Base-by-base conservation (phyloP, 331 rosid genomes). In the Telfairia occidentalis region DNA sequence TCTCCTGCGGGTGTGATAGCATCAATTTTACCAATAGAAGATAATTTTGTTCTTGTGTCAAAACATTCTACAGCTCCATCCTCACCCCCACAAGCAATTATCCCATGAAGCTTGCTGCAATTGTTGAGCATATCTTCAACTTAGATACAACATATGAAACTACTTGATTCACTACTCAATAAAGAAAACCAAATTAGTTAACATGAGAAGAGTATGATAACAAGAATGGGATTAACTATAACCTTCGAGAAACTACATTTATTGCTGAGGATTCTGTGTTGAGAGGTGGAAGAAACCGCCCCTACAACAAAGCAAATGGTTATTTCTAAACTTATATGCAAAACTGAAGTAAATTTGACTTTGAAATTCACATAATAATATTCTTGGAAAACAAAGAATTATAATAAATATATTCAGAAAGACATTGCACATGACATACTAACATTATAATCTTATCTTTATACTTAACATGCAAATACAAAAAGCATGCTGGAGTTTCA, bases 61-160 rank as follows among this genome's bases (percentile, higher is more conserved):
- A 94, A 91, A 83, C 97, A 91, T 82, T 94, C 98, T 59, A 94
- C 90, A 30, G 90, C 92, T 52, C 98, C 98, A 82, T 94, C 98
- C 63, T 89, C 97, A 37, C 98, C 97, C 10, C 98, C 98, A 76
- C 98, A 91, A 64, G 97, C 97, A 87, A 94, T 85, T 76, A 94
- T 70, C 65, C 98, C 98, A 80, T 91, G 97, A 73, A 87, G 43
- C 84, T 94, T 88, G 88, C 98, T 94, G 84, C 79, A 84, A 88
- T 82, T 77, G n/a, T 11, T 73, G 77, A 73, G 75, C 40, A 34
- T 71, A 48, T 77, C 73, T 28, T 24, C 8, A 57, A 70, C 32
- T 82, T 75, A 81, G 32, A 70, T 29, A 84, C 18, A 29, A 26
- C 53, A 42, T 72, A 46, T 63, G 81, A 77, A 70, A 50, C 70